Evolutionary conservation across 352 stramenopile species (phyloP), one percentile per base, ranked within the genome.

Genomic region (Globisporangium rhizosaccharum): DNA sequence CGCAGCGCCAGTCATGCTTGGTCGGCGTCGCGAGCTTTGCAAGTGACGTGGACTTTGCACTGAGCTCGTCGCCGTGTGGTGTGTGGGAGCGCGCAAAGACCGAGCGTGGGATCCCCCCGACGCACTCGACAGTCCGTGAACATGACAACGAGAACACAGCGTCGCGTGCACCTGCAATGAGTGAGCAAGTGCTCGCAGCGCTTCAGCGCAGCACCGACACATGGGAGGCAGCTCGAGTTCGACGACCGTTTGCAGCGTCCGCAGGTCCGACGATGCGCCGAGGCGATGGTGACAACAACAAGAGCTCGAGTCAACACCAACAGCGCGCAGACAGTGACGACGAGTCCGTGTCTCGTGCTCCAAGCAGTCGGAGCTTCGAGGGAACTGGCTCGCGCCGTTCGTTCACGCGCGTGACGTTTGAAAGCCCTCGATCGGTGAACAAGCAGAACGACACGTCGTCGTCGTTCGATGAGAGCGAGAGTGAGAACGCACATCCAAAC

Each of bases 11-110:
- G 39, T 77, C 79, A 18, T 87, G 76, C 47, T 65, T 90, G 12
- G 76, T 82, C 25, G 82, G 82, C 0, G 59, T 86, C 3, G 72
- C 75, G 2, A 84, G 71, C 25, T 88, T 89, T 41, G 68, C 70
- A 6, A 59, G 45, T 33, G 68, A 87, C 25, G 53, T 90, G 15
- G 75, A 87, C 37, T 46, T 90, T 56, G 63, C 51, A 20, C 33
- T 87, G n/a, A 60, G 70, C 14, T 25, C 71, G 26, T 54, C 60
- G 4, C 60, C 67, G 20, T 76, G 72, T 37, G 67, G 30, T 14
- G 63, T 72, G 30, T 85, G 76, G 76, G 65, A 82, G 62, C 56
- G 45, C 26, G 76, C 76, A 28, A 72, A 53, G 26, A 28, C 57
- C 14, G 50, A 79, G 39, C 62, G 68, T 11, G 65, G 75, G 30